Evolutionary conservation across 331 rosid genomes (phyloP).

Genomic region (Quercus phellos): DNA sequence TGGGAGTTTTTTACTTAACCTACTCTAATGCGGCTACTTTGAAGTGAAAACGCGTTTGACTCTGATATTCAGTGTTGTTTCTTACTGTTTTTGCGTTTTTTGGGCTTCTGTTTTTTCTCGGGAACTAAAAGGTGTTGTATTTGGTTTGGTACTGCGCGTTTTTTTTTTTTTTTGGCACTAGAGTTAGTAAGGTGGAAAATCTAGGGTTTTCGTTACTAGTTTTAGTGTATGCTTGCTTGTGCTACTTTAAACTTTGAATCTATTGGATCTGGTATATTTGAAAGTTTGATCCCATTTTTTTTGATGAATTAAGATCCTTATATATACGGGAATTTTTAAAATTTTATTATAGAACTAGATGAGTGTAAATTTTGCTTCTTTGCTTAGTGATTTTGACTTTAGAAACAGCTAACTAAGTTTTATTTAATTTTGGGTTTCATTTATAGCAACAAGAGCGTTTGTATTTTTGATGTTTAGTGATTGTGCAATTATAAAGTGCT

Average conservation of each 20-base stretch:
- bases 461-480: not conserved
- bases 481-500: not conserved
- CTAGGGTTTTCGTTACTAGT: not conserved
- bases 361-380: not conserved
- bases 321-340: not conserved
- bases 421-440: not conserved
- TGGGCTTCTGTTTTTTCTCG: not conserved
- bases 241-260: slow-evolving; percentile 1
- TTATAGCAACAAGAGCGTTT: not conserved
- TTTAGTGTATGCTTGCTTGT: not conserved
- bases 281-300: not conserved
- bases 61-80: not conserved
- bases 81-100: not conserved
- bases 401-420: not conserved
- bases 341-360: not conserved
- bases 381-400: not conserved
- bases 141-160: not conserved
- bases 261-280: not conserved
- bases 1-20: not conserved
- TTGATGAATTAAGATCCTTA: not conserved
- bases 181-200: not conserved
- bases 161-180: not conserved
- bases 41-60: not conserved
- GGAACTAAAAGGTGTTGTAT: not conserved
- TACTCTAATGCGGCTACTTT: not conserved